Percentiles rank a stretch among this genome's conserved stretches.
These are phyloP conservation scores for Xylaria sp. DNA, from an alignment of 2,329 filamentous ascomycete species.

Conservation along the genomic window DNA sequence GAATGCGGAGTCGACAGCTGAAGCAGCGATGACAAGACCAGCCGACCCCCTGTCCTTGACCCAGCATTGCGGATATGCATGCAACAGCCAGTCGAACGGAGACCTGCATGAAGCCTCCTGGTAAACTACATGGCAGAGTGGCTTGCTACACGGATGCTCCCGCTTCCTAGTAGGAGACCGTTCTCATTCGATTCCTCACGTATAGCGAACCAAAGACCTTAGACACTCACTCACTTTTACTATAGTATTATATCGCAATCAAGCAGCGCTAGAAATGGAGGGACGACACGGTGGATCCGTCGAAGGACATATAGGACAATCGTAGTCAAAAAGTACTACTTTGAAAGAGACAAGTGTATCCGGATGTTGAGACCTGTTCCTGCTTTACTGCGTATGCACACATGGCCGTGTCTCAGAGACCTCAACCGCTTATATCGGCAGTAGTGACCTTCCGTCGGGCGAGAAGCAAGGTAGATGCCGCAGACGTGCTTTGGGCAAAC, in stretches of 20 bases:
- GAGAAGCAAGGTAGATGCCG: background rate
- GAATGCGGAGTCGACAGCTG: slow-evolving; percentile 1
- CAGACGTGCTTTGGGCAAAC: background rate
- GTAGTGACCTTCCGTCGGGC: slow-evolving; percentile 3
- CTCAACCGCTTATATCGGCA: background rate
- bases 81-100: background rate
- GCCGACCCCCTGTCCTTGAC: background rate
- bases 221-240: background rate
- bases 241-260: background rate
- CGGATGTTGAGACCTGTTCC: background rate
- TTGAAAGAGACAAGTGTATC: slow-evolving; percentile 6
- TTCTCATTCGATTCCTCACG: background rate
- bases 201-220: background rate
- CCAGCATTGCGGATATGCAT: slow-evolving; percentile 3
- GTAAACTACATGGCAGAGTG: slow-evolving; percentile 13
- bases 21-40: background rate
- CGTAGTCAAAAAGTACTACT: slow-evolving; percentile 1
- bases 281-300: background rate
- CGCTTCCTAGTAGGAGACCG: background rate
- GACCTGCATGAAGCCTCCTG: background rate
- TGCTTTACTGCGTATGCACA: slow-evolving; percentile 5
- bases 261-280: background rate
- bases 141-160: slow-evolving; percentile 3
- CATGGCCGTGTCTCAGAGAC: slow-evolving; percentile 7
- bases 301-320: background rate